A percentile compares a stretch with the other conserved stretches of the same genome.
Evolutionary conservation across 352 stramenopile species (phyloP).

Genomic region (Phytophthora boehmeriae): DNA sequence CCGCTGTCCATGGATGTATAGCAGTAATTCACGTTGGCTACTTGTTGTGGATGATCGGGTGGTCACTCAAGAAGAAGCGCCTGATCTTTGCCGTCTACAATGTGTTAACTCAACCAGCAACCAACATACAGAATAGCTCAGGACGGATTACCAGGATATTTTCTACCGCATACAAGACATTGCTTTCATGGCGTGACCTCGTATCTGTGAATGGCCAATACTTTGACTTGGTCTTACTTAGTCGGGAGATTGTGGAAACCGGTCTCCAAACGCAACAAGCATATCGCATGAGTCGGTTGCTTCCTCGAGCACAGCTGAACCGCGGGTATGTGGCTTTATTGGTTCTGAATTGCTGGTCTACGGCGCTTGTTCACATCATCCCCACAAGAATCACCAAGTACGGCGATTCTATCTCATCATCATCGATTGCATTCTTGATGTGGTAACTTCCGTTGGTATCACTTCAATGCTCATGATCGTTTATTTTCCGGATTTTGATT

Average conservation of each 20-base stretch:
- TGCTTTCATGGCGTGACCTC: background rate
- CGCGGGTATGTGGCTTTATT: slow-evolving; percentile 5
- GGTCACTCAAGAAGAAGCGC: slow-evolving; percentile 12
- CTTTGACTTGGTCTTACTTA: background rate
- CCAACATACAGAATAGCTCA: background rate
- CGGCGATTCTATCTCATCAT: slow-evolving; percentile 34
- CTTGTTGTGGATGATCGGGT: slow-evolving; percentile 16
- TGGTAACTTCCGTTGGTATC: slow-evolving; percentile 35
- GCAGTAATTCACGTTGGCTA: slow-evolving; percentile 13
- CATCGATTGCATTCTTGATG: slow-evolving; percentile 25
- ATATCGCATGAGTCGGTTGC: slow-evolving; percentile 9
- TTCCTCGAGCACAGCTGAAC: slow-evolving; percentile 2
- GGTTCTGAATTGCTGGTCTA: slow-evolving; percentile 19
- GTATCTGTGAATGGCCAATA: background rate
- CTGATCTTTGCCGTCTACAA: slow-evolving; percentile 25
- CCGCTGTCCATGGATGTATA: slow-evolving; percentile 5
- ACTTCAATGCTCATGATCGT: slow-evolving; percentile 15
- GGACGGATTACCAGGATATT: background rate
- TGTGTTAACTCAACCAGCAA: slow-evolving; percentile 4
- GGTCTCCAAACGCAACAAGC: slow-evolving; percentile 10
- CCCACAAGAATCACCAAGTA: slow-evolving; percentile 6
- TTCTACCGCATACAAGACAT: background rate
- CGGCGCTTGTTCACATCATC: slow-evolving; percentile 2
- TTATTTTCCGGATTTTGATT: slow-evolving; percentile 24
- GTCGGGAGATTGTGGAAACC: slow-evolving; percentile 6